Percentiles rank a stretch among this genome's conserved stretches.
Evolutionary conservation across 1,139 yeast species (phyloP).

Genomic region (Saccharomycopsis phalli): DNA sequence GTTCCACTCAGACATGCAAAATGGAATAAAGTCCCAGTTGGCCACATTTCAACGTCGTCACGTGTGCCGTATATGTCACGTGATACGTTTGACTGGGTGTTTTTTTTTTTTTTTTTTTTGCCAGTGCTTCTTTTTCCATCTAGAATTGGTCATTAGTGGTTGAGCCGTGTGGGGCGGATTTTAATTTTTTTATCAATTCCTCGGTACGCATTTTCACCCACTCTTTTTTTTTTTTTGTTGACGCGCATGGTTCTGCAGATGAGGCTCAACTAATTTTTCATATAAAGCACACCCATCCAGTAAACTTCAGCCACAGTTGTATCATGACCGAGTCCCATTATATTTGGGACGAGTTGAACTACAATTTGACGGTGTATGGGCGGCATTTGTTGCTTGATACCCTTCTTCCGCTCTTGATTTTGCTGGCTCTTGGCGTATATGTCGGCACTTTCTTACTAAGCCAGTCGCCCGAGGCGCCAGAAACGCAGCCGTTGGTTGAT

Average conservation of each 20-base stretch:
- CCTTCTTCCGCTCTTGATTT: constrained; percentile 31
- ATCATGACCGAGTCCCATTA: background rate
- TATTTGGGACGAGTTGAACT: constrained; percentile 15
- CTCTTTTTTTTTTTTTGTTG: too few species aligned
- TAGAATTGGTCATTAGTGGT: background rate
- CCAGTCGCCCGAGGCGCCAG: constrained; percentile 5
- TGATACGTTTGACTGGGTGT: background rate
- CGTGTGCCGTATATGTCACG: background rate
- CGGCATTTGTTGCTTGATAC: constrained; percentile 32
- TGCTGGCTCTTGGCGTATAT: constrained; percentile 28
- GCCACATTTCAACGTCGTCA: background rate
- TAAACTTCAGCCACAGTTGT: background rate
- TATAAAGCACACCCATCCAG: background rate
- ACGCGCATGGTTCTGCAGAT: too few species aligned
- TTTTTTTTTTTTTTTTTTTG: background rate
- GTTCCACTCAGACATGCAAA: constrained; percentile 48
- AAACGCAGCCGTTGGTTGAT: constrained; percentile 20
- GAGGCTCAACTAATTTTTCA: too few species aligned
- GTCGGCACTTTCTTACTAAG: constrained; percentile 6
- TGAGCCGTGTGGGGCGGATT: too few species aligned
- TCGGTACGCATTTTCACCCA: too few species aligned
- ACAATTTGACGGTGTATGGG: constrained; percentile 35
- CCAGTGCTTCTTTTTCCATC: background rate
- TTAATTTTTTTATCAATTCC: too few species aligned
- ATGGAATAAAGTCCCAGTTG: background rate